Conservation (phyloP, 352 stramenopile genomes). For the Globisporangium paddicum region DNA sequence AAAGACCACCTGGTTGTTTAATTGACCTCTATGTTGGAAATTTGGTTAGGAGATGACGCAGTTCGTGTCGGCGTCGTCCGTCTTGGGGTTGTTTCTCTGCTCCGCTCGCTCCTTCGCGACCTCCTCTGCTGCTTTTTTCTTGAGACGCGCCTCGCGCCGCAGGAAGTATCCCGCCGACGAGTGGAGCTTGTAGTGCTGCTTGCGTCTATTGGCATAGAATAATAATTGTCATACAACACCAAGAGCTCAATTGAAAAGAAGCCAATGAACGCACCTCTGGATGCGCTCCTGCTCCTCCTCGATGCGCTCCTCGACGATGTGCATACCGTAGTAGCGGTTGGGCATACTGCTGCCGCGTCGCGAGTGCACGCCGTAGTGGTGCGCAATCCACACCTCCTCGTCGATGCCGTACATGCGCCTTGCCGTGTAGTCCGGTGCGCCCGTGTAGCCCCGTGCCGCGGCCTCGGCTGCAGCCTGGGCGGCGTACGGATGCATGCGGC, state of each 20-base stretch:
- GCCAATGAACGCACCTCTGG: constrained; percentile 27
- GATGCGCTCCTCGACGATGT: constrained; percentile 68
- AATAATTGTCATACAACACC: not conserved
- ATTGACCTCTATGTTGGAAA: too few species aligned
- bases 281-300: constrained; percentile 66
- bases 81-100: constrained; percentile 20
- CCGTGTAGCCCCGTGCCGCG: constrained; percentile 20
- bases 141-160: constrained; percentile 56
- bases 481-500: constrained; percentile 53
- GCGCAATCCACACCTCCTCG: constrained; percentile 78
- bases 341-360: constrained; percentile 38
- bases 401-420: constrained; percentile 63
- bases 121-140: constrained; percentile 39
- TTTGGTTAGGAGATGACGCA: constrained; percentile 26
- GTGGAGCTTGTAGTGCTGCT: constrained; percentile 71
- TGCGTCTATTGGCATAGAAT: constrained; percentile 23
- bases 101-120: constrained; percentile 35
- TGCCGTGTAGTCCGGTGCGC: constrained; percentile 8
- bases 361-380: constrained; percentile 69
- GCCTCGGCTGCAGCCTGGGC: constrained; percentile 23
- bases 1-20: too few species aligned
- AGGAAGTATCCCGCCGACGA: constrained; percentile 68
- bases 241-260: too few species aligned
- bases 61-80: constrained; percentile 13
- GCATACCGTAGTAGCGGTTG: constrained; percentile 60